Base-by-base conservation (phyloP, 2,329 filamentous ascomycete species). In the Monilinia fructigena region DNA sequence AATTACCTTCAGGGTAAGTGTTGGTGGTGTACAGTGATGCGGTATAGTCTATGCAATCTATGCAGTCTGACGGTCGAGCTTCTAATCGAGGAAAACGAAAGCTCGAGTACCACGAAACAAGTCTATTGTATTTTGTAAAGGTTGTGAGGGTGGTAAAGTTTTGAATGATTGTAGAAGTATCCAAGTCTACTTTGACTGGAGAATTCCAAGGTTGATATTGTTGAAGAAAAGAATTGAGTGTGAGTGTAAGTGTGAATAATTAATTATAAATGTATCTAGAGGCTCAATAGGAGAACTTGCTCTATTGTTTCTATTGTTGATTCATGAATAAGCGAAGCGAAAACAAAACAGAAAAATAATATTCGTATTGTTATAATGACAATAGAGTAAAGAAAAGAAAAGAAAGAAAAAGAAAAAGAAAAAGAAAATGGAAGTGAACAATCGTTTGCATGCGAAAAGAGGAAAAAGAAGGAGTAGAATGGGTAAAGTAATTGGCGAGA, bases 261-360 rank as follows among this genome's bases (percentile, higher is more conserved):
- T 35, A 48, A 28, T 42, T 45, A 31, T 45, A 31, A 47, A 18
- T 50, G 12, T n/a, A 60, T 60, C n/a, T 10, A 12, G 54, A 60
- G 47, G 53, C 55, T 60, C 47, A 65, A 65, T 65, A 59, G 63
- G 63, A 65, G 55, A 31, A 60, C 56, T 50, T 50, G 26, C 56
- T 60, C 56, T 16, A 50, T 50, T 60, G 26, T 64, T 53, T 53
- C 55, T 65, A 60, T 65, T 65, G 63, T 54, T 52, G 31, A 38
- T 14, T 28, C 18, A 35, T 8, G 23, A 35, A 35, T 38, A 35
- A 23, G 18, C 6, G 5, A 48, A 40, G 40, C 31, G 40, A 16
- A 42, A 5, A 14, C 18, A 42, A 16, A 6, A 16, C 16, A 42
- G 40, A 18, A 16, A 16, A 42, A 1, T 42, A 35, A 38, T 23